Conservation (phyloP, 352 stramenopile species). For the Phytopythium litorale region DNA sequence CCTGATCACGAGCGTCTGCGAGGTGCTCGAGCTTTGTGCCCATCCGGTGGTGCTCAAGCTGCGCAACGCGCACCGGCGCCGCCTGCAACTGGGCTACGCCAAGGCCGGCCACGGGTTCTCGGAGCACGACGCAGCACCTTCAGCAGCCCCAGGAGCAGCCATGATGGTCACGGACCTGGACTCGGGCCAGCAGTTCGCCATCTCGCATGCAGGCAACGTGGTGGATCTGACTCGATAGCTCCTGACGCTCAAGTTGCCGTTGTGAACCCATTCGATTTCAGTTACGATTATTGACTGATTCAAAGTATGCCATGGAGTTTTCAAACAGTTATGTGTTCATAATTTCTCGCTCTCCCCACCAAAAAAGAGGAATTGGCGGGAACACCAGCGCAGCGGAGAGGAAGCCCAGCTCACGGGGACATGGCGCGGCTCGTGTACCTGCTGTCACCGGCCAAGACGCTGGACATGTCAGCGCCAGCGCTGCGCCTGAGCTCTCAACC, state of each 20-base stretch:
- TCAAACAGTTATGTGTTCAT: not conserved
- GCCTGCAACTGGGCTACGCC: constrained; percentile 46
- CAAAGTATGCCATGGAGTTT: not conserved
- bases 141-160: not conserved
- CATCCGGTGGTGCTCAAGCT: constrained; percentile 77
- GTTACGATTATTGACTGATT: not conserved
- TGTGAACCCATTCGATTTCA: not conserved
- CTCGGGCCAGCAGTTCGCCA: constrained; percentile 66
- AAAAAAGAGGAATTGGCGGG: not conserved
- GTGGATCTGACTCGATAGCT: constrained; percentile 17
- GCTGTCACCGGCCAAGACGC: constrained; percentile 88
- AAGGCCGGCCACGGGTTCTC: constrained; percentile 22
- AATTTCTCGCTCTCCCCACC: not conserved
- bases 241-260: not conserved
- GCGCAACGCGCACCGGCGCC: constrained; percentile 65
- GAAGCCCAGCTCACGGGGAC: too few species aligned
- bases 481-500: constrained; percentile 36
- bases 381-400: not conserved
- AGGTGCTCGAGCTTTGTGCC: constrained; percentile 74
- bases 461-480: constrained; percentile 52
- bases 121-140: constrained; percentile 4
- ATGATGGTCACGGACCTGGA: constrained; percentile 74
- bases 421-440: constrained; percentile 60
- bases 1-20: constrained; percentile 67
- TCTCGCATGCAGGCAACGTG: constrained; percentile 61